Conservation (phyloP, 2,329 filamentous ascomycete genomes). For the Rachicladosporium sp. region DNA sequence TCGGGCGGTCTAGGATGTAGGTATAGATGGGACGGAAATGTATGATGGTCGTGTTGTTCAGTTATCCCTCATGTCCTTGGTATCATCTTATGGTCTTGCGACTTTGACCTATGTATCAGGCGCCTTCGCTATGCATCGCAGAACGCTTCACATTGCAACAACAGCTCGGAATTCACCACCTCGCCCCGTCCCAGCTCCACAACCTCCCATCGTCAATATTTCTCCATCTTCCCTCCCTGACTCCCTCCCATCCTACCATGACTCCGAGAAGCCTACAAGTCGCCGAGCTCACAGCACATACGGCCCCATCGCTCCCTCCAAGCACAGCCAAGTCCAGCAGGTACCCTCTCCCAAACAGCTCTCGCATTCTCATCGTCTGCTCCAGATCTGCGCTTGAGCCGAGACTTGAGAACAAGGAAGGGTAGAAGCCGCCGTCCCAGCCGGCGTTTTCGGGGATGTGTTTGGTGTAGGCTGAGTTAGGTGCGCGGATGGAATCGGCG, state of each 20-base stretch:
- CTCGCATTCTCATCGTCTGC: constrained; percentile 52
- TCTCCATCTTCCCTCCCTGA: constrained; percentile 51
- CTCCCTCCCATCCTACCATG: constrained; percentile 73
- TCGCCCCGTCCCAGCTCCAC: constrained; percentile 24
- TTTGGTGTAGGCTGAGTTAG: constrained; percentile 44
- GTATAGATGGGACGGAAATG: too few species aligned
- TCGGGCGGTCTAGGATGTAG: too few species aligned
- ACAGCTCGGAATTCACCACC: constrained; percentile 2
- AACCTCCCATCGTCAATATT: constrained; percentile 59
- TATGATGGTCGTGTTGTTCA: too few species aligned
- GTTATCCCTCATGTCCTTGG: too few species aligned
- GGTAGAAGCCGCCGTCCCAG: constrained; percentile 83
- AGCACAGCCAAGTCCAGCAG: constrained; percentile 69
- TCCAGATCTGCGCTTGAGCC: constrained; percentile 30
- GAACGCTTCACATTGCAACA: too few species aligned
- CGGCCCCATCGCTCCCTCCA: constrained; percentile 53
- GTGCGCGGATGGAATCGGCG: constrained; percentile 18
- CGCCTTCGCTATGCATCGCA: too few species aligned
- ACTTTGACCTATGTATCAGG: too few species aligned
- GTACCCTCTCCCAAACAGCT: constrained; percentile 68
- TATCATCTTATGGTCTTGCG: too few species aligned
- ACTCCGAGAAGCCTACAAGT: constrained; percentile 63
- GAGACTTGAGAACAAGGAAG: constrained; percentile 67
- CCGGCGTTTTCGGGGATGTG: constrained; percentile 67
- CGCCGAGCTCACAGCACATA: constrained; percentile 62